Conservation (phyloP, 352 stramenopile genomes). For the Plasmopara halstedii region DNA sequence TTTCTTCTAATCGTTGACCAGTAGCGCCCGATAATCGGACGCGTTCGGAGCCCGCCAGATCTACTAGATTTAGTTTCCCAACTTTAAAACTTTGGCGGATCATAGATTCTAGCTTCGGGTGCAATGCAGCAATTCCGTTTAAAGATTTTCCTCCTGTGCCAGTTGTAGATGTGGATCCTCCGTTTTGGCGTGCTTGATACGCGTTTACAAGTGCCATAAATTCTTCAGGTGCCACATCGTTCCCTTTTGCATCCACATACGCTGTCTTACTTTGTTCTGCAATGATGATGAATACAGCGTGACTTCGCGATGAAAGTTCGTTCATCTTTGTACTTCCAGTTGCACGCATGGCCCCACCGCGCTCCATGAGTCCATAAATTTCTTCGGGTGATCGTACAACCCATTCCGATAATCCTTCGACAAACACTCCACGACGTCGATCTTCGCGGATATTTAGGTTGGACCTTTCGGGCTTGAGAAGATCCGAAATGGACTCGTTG, state of each 20-base stretch:
- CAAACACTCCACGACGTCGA: constrained; percentile 89
- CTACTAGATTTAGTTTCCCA: constrained; percentile 92
- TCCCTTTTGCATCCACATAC: constrained; percentile 80
- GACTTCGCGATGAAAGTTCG: constrained; percentile 75
- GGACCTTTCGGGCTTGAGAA: constrained; percentile 89
- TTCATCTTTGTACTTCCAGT: constrained; percentile 88
- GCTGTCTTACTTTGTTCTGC: constrained; percentile 88
- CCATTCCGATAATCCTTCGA: constrained; percentile 92
- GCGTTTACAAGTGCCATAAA: constrained; percentile 80
- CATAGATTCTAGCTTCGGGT: constrained; percentile 82
- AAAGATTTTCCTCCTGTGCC: background rate
- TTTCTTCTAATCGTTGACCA: constrained; percentile 84
- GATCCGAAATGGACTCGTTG: constrained; percentile 92
- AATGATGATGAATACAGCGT: constrained; percentile 95
- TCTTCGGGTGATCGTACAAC: constrained; percentile 89
- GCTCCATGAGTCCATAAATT: constrained; percentile 93
- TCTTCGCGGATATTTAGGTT: constrained; percentile 93
- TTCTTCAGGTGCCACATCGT: constrained; percentile 75
- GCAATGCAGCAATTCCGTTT: constrained; percentile 23
- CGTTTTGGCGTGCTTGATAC: constrained; percentile 44
- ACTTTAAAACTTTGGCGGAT: constrained; percentile 91
- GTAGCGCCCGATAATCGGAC: constrained; percentile 84
- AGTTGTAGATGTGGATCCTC: constrained; percentile 14
- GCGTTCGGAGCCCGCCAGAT: constrained; percentile 88
- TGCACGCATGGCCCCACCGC: constrained; percentile 73